Percentiles rank a stretch among this genome's conserved stretches.
These are phyloP conservation scores for Rhynchosporium secalis DNA, from an alignment of 2,329 filamentous ascomycete genomes.

Conservation along the genomic window DNA sequence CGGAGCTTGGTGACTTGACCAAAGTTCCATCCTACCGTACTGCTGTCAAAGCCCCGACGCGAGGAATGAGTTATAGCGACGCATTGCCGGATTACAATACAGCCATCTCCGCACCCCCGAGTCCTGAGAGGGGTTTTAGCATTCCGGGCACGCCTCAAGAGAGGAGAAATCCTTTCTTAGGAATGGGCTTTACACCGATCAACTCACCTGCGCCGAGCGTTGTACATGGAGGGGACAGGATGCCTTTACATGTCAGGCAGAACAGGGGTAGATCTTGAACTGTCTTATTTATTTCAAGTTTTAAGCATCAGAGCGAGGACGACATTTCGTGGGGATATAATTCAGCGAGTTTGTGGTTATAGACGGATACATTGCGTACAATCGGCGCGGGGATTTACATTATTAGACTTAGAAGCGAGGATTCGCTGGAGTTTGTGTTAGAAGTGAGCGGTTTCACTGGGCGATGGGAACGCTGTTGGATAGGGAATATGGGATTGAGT, in stretches of 20 bases:
- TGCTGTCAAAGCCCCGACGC: constrained; percentile 65
- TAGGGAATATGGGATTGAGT: constrained; percentile 1
- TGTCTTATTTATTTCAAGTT: not conserved
- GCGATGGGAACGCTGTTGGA: not conserved
- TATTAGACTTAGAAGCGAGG: not conserved
- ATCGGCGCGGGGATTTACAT: not conserved
- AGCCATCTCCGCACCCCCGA: constrained; percentile 53
- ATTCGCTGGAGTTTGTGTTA: not conserved
- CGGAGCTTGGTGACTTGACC: constrained; percentile 64
- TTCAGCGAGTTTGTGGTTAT: constrained; percentile 2
- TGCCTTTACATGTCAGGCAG: constrained; percentile 35
- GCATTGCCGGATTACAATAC: constrained; percentile 68
- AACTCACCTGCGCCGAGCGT: constrained; percentile 27
- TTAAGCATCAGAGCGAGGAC: no score
- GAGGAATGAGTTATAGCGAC: constrained; percentile 49
- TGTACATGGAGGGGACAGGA: constrained; percentile 29
- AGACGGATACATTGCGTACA: constrained; percentile 5
- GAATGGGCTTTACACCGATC: constrained; percentile 37
- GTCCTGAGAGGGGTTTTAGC: constrained; percentile 31
- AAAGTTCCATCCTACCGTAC: constrained; percentile 79
- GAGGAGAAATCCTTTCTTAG: constrained; percentile 29
- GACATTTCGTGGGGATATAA: not conserved
- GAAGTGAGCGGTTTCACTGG: not conserved
- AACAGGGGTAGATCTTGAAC: constrained; percentile 31
- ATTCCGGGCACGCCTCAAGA: constrained; percentile 18